Conservation (phyloP, 2,329 filamentous ascomycete genomes). For the Monilinia fructigena region DNA sequence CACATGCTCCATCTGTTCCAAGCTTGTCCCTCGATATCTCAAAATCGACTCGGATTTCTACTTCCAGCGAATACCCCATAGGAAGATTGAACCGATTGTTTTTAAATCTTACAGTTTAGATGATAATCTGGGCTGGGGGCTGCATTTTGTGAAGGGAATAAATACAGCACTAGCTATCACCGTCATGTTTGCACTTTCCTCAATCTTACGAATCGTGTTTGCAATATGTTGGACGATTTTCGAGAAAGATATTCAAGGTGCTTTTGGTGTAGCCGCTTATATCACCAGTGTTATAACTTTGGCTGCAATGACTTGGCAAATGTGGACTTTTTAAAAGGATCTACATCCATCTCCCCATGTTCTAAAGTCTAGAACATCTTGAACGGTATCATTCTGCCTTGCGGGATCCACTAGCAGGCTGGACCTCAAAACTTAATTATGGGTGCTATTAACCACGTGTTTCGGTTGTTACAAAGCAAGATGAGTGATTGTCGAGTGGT, state of each 20-base stretch:
- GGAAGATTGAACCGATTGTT: slow-evolving; percentile 9
- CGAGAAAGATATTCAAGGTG: slow-evolving; percentile 25
- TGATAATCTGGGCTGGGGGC: neutral
- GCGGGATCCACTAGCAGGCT: neutral
- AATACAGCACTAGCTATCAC: slow-evolving; percentile 1
- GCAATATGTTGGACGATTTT: slow-evolving; percentile 14
- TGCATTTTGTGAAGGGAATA: slow-evolving; percentile 7
- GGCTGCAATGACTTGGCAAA: slow-evolving; percentile 26
- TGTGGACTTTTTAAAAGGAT: slow-evolving; percentile 19
- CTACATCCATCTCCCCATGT: too few species aligned
- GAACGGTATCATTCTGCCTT: neutral
- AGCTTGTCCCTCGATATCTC: neutral
- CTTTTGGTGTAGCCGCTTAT: slow-evolving; percentile 26
- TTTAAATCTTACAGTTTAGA: neutral
- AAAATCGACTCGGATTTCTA: neutral
- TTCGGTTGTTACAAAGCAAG: neutral
- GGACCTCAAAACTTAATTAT: neutral
- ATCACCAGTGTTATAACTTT: slow-evolving; percentile 26
- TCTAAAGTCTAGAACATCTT: neutral
- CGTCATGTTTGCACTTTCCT: neutral
- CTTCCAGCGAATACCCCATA: slow-evolving; percentile 2
- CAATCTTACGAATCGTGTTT: neutral
- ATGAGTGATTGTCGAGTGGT: neutral
- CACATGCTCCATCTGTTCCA: slow-evolving; percentile 3
- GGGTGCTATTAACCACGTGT: neutral